A percentile compares a stretch with the other conserved stretches of the same genome.
Evolutionary conservation across 371 early-diverging fungal species (phyloP).

Genomic region (Mortierella polycephala): DNA sequence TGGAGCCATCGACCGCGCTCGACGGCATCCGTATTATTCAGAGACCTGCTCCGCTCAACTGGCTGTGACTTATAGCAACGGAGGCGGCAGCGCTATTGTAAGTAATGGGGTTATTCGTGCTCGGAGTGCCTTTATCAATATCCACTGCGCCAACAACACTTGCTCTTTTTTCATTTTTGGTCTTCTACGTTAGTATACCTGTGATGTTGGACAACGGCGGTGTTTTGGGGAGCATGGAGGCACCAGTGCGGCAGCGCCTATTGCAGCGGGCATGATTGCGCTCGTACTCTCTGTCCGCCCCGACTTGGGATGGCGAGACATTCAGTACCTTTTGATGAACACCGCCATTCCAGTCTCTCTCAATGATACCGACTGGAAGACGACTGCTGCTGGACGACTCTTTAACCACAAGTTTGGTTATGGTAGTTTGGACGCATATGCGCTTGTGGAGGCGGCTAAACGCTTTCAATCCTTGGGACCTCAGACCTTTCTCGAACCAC

Average conservation of each 20-base stretch:
- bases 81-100: slow-evolving; percentile 80
- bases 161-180: neutral
- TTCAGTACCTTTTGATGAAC: slow-evolving; percentile 85
- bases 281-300: slow-evolving; percentile 85
- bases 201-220: slow-evolving; percentile 73
- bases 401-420: slow-evolving; percentile 94
- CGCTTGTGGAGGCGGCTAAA: slow-evolving; percentile 82
- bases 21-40: slow-evolving; percentile 87
- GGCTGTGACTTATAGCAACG: slow-evolving; percentile 90
- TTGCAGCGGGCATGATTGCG: slow-evolving; percentile 92
- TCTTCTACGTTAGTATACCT: slow-evolving; percentile 73
- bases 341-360: slow-evolving; percentile 81
- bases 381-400: slow-evolving; percentile 68
- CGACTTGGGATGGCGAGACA: slow-evolving; percentile 93
- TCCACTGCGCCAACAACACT: neutral
- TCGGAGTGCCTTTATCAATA: neutral
- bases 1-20: slow-evolving; percentile 84
- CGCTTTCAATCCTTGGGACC: slow-evolving; percentile 66
- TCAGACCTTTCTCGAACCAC: slow-evolving; percentile 65
- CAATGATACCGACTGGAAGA: slow-evolving; percentile 71
- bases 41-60: slow-evolving; percentile 93
- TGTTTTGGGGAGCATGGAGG: slow-evolving; percentile 91
- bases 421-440: slow-evolving; percentile 89
- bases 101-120: slow-evolving; percentile 27
- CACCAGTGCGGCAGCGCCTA: slow-evolving; percentile 96